These are phyloP conservation scores for Kregervanrija pseudodelftensis DNA, from an alignment of 805 yeast species.

Conservation along the genomic window DNA sequence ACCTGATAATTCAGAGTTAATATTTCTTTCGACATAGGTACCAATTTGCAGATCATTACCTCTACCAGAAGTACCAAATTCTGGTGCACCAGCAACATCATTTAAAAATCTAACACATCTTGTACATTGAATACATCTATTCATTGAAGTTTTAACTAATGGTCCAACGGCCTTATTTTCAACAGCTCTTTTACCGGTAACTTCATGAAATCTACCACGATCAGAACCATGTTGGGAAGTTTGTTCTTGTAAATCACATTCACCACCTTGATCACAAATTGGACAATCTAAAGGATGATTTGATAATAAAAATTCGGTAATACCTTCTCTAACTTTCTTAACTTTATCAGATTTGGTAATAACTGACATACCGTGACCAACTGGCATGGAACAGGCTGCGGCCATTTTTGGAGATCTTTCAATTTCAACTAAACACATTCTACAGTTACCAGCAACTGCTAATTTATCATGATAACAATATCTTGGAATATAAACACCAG, in stretches of 20 bases:
- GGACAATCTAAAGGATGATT: slow-evolving; percentile 93
- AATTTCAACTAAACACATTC: slow-evolving; percentile 88
- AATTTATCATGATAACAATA: slow-evolving; percentile 89
- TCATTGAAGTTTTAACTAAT: slow-evolving; percentile 82
- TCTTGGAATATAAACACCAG: slow-evolving; percentile 82
- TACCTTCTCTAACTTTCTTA: slow-evolving; percentile 80
- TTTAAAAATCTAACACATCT: slow-evolving; percentile 85
- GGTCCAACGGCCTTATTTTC: slow-evolving; percentile 91
- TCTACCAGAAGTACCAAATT: slow-evolving; percentile 82
- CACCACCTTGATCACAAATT: slow-evolving; percentile 92
- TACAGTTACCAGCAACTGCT: slow-evolving; percentile 87
- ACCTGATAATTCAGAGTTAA: slow-evolving; percentile 80
- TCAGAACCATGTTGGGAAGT: slow-evolving; percentile 76
- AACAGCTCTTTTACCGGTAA: slow-evolving; percentile 80
- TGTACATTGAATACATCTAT: slow-evolving; percentile 88
- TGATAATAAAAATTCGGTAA: slow-evolving; percentile 79
- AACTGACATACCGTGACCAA: slow-evolving; percentile 83
- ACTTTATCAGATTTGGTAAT: slow-evolving; percentile 73
- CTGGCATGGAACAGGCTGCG: slow-evolving; percentile 90
- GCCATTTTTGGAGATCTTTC: slow-evolving; percentile 86
- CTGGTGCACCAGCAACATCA: slow-evolving; percentile 90
- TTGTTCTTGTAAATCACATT: slow-evolving; percentile 89
- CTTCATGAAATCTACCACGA: slow-evolving; percentile 77
- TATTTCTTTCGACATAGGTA: slow-evolving; percentile 77
- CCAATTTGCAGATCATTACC: slow-evolving; percentile 92